Conservation (phyloP, 2,329 filamentous ascomycete species). For the Fusarium austroafricanum region DNA sequence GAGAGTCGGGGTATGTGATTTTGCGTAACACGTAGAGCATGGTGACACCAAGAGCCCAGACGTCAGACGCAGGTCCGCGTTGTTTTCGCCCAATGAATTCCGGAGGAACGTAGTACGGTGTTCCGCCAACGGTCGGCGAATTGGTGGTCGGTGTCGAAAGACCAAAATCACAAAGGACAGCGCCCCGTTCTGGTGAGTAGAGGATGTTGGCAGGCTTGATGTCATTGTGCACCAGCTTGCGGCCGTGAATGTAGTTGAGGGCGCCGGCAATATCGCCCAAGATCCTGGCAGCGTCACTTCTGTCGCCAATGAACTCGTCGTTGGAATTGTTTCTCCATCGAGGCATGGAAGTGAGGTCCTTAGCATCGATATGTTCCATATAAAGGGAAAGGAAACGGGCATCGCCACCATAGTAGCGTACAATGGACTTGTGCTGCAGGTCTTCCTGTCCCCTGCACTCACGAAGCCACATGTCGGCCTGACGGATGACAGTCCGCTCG, state of each 20-base stretch:
- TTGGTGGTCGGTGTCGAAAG: constrained; percentile 62
- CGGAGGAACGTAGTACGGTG: constrained; percentile 71
- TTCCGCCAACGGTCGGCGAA: constrained; percentile 64
- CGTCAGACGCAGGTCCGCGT: constrained; percentile 66
- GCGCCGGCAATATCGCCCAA: constrained; percentile 65
- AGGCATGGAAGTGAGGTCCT: constrained; percentile 62
- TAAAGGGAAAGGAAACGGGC: constrained; percentile 70
- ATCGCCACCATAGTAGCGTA: constrained; percentile 68
- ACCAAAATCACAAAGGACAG: constrained; percentile 71
- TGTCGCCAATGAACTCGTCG: constrained; percentile 63
- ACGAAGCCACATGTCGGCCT: constrained; percentile 70
- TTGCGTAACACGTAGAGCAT: constrained; percentile 70
- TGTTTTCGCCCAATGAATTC: constrained; percentile 68
- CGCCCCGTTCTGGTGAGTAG: constrained; percentile 68
- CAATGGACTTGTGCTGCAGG: constrained; percentile 67
- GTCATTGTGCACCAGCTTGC: constrained; percentile 68
- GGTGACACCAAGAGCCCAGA: constrained; percentile 70
- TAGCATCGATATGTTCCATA: constrained; percentile 70
- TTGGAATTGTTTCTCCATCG: constrained; percentile 61
- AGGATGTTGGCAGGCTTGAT: constrained; percentile 72
- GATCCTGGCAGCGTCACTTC: constrained; percentile 63
- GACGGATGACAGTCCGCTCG: constrained; percentile 67
- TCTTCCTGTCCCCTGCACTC: constrained; percentile 68
- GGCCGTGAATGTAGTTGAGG: constrained; percentile 66
- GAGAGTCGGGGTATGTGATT: constrained; percentile 65